Evolutionary conservation across 78 protist species (phyloP).

Genomic region (Corallochytrium limacisporum): DNA sequence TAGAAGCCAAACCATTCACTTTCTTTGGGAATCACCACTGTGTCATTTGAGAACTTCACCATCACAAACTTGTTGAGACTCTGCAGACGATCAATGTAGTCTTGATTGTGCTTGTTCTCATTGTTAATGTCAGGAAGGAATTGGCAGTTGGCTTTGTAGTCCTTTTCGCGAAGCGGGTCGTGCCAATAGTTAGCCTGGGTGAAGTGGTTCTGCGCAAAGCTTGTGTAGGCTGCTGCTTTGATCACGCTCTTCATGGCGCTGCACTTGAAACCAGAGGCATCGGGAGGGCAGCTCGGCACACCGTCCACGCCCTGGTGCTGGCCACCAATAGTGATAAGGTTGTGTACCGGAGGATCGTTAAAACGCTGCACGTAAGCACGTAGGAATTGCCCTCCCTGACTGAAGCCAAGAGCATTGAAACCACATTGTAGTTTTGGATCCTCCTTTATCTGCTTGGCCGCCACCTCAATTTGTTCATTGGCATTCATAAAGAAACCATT

Average conservation of each 20-base stretch:
- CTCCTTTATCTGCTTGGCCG: neutral
- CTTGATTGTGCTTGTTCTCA: neutral
- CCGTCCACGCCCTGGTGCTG: slow-evolving; percentile 56
- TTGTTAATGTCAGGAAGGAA: slow-evolving; percentile 23
- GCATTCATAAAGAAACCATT: slow-evolving; percentile 39
- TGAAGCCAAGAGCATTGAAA: slow-evolving; percentile 62
- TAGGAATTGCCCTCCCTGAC: slow-evolving; percentile 57
- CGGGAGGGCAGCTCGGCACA: too few species aligned
- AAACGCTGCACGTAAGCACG: slow-evolving; percentile 46
- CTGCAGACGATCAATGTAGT: neutral
- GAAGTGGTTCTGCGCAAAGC: slow-evolving; percentile 10
- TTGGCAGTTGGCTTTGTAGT: neutral
- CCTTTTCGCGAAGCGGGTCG: neutral
- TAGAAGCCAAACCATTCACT: slow-evolving; percentile 8
- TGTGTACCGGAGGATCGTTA: slow-evolving; percentile 44
- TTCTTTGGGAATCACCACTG: slow-evolving; percentile 6
- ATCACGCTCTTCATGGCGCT: neutral
- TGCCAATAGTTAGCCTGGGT: slow-evolving; percentile 27
- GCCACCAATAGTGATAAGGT: slow-evolving; percentile 52
- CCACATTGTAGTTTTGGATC: slow-evolving; percentile 29
- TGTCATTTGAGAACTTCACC: slow-evolving; percentile 3
- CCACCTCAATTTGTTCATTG: slow-evolving; percentile 26
- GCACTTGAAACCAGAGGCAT: neutral
- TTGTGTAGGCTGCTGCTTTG: neutral
- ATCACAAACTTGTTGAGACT: slow-evolving; percentile 4